Base-by-base conservation (phyloP, 2,329 filamentous ascomycete genomes). In the Aureobasidium sp. region DNA sequence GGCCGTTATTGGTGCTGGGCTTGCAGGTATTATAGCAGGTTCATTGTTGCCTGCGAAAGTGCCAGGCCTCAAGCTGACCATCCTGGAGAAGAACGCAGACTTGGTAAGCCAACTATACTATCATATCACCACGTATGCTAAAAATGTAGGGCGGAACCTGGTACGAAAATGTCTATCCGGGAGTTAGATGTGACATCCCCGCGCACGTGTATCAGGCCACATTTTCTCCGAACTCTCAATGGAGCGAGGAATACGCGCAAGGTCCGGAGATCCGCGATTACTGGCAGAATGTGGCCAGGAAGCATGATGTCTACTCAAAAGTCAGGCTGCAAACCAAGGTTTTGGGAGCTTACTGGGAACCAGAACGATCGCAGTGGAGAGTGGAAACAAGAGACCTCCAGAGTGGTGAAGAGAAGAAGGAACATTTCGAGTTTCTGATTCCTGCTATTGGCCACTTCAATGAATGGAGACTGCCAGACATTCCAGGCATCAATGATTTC, bases 201-300 rank as follows among this genome's bases (percentile, higher is more conserved):
- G 82, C 85, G 0, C 85, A 88, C 69, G 85, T 86, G 25, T 90
- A 90, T 66, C 86, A 89, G 68, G 82, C 82, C 8, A 85, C 83
- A 0, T 90, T 89, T 69, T 77, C 79, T 7, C 85, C 86, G 1
- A 90, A 90, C 61, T 82, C 80, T 0, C 78, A 88, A 65, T 91
- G 88, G 88, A 80, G 79, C 0, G 84, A 89, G 66, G 79, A 85
- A 62, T 90, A 88, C 67, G 82, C 87, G 0, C 82, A 83, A 41
- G 87, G 87, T 0, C 70, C 75, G 4, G 88, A 91, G 70, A 90
- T 91, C 62, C 75, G 79, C 7, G 78, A 82, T 14, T 91, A 91
- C 68, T 85, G 85, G 84, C 79, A 87, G 66, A 71, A 72, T 0
- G 71, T 88, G 3, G 85, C 86, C 0, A 75, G 75, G 8, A 87